Evolutionary conservation across 768 basidiomycete genomes (phyloP), one percentile per base, ranked within the genome.

Genomic region (Boletus vermiculosoides): DNA sequence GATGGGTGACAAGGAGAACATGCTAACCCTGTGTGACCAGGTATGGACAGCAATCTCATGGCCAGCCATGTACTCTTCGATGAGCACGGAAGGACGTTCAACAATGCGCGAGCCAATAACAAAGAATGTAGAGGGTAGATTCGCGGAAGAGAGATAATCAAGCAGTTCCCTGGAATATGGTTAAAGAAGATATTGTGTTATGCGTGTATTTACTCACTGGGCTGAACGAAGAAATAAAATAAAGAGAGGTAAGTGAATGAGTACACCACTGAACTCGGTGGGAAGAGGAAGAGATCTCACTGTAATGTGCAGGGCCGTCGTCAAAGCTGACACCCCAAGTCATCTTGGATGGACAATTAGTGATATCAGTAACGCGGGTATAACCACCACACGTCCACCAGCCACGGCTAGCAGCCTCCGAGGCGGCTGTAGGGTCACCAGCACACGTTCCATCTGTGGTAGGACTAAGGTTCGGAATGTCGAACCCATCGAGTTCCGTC

Each of bases 361-460:
- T 78, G 61, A 93, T 85, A 69, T 93, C 81, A 16, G 77, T 77
- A 12, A 41, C 55, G 9, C 87, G 78, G 15, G 85, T 85, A 63
- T 77, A 78, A 12, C 87, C 87, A 65, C 91, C 89, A 64, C 92
- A 95, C 30, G 93, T 90, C 92, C 92, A 95, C 92, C 92, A 95
- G 44, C 92, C 92, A 61, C 83, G 83, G 45, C 71, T 71, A n/a
- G 80, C 74, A 34, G 86, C 82, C 44, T 86, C 71, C 0, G 81
- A 74, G 5, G 81, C 83, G 5, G 83, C 81, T 8, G 64, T 68
- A 23, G 86, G 78, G 62, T 90, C 82, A 48, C 78, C 77, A 13
- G 63, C 74, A 69, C 92, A 94, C 2, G 85, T 80, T n/a, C 88
- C 88, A 57, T 90, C 84, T 3, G 63, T 65, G 0, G 88, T 93